A percentile compares a stretch with the other conserved stretches of the same genome.
Conservation (phyloP, 805 yeast species). For the Lipomyces mesembrius region DNA sequence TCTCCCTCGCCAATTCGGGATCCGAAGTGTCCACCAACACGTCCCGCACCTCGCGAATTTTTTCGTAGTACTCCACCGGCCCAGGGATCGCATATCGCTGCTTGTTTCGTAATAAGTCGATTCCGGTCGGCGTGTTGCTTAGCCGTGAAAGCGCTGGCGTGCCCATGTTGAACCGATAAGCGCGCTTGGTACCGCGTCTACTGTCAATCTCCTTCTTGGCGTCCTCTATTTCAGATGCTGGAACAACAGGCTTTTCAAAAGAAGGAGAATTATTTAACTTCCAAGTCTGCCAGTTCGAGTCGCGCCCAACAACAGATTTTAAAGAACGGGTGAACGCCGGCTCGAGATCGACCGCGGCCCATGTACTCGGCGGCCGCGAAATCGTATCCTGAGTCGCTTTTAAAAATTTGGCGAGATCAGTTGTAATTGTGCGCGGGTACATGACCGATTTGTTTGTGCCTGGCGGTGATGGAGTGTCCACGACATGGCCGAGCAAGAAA, state of each 20-base stretch:
- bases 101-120: conserved; percentile 43
- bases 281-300: conserved; percentile 46
- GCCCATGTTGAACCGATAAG: conserved; percentile 44
- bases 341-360: conserved; percentile 30
- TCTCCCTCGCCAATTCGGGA: conserved; percentile 41
- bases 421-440: conserved; percentile 34
- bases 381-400: conserved; percentile 17
- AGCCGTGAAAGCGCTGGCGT: conserved; percentile 44
- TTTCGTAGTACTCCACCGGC: conserved; percentile 36
- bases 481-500: conserved; percentile 35
- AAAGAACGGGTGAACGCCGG: conserved; percentile 31
- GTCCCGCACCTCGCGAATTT: conserved; percentile 20
- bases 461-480: neutral
- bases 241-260: conserved; percentile 35
- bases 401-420: conserved; percentile 36
- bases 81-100: conserved; percentile 38
- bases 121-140: conserved; percentile 52
- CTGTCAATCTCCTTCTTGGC: conserved; percentile 14
- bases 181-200: conserved; percentile 37
- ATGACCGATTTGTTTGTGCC: conserved; percentile 38
- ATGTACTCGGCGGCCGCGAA: conserved; percentile 5
- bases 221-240: conserved; percentile 11
- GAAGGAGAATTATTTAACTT: conserved; percentile 44
- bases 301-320: conserved; percentile 38
- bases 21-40: conserved; percentile 18